phyloP scores from a whole-genome alignment of 345 rosid genomes.

The Geranium rotundifolium region DNA sequence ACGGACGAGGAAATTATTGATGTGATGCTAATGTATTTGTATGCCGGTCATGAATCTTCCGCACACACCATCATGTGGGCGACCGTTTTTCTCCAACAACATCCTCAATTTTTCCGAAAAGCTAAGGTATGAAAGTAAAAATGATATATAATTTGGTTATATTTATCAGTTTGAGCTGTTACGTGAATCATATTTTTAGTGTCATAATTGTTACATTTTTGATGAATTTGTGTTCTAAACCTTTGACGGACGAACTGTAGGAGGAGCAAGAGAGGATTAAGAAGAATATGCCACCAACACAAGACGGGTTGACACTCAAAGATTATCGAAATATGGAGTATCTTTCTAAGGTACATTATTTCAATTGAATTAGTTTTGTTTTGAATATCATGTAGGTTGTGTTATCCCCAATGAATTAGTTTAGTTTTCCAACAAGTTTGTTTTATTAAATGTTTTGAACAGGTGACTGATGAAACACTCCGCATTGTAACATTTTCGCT shows the following conservation, averaged over 20 bases:
- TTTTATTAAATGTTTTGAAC: too few relatives aligned
- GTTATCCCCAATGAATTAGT: too few relatives aligned
- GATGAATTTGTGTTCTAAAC: not conserved
- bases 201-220: not conserved
- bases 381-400: too few relatives aligned
- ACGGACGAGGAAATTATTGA: slow-evolving; percentile 59
- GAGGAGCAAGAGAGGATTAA: slow-evolving; percentile 30
- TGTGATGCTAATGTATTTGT: slow-evolving; percentile 55
- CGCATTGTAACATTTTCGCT: slow-evolving; percentile 36
- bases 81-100: slow-evolving; percentile 44
- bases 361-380: too few relatives aligned
- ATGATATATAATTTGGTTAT: too few relatives aligned
- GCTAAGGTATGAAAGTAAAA: slow-evolving; percentile 29
- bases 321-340: slow-evolving; percentile 34
- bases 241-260: too few relatives aligned
- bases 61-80: slow-evolving; percentile 74
- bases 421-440: too few relatives aligned
- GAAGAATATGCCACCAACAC: slow-evolving; percentile 18
- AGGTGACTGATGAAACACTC: slow-evolving; percentile 54
- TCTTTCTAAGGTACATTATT: slow-evolving; percentile 25
- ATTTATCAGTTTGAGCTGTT: too few relatives aligned
- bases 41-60: slow-evolving; percentile 82
- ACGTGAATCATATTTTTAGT: not conserved
- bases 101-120: slow-evolving; percentile 32
- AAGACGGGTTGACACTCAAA: slow-evolving; percentile 20